These are phyloP conservation scores for Mycosphaerella arachidis DNA, from an alignment of 2,329 filamentous ascomycete genomes.

Conservation along the genomic window DNA sequence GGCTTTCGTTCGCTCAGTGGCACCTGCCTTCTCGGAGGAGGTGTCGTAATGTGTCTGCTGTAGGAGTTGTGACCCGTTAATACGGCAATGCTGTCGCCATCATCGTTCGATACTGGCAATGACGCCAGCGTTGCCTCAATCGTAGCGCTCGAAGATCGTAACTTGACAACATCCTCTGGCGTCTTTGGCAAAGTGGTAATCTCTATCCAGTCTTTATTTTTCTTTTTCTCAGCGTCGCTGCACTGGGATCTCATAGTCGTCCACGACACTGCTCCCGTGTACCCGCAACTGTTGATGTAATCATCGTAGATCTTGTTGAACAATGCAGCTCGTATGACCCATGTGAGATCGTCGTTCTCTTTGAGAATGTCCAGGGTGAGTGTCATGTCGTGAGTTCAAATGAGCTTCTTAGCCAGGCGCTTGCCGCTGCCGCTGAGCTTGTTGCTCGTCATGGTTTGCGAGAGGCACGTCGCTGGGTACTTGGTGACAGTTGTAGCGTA, in stretches of 20 bases:
- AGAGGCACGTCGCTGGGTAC: background rate
- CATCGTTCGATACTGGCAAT: background rate
- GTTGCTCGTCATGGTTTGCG: background rate
- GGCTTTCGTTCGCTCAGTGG: background rate
- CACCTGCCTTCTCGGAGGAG: background rate
- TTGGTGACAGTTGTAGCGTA: too few species aligned
- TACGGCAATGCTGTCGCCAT: background rate
- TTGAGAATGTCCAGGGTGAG: background rate
- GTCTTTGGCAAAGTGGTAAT: background rate
- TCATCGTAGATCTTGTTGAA: background rate
- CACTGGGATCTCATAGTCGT: background rate
- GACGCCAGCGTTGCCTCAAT: background rate
- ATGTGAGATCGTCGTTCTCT: background rate
- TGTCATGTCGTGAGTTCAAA: background rate
- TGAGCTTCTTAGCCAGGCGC: background rate
- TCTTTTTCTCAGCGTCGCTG: background rate
- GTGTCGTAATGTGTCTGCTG: background rate
- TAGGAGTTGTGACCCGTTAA: too few species aligned
- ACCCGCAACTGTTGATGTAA: background rate
- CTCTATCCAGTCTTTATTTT: background rate
- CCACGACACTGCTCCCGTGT: background rate
- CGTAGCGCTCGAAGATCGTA: background rate
- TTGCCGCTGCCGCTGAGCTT: background rate
- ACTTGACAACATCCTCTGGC: background rate
- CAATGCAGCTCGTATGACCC: background rate